A percentile compares a stretch with the other conserved stretches of the same genome.
Evolutionary conservation across 768 basidiomycete genomes (phyloP).

Genomic region (Trametes elegans): DNA sequence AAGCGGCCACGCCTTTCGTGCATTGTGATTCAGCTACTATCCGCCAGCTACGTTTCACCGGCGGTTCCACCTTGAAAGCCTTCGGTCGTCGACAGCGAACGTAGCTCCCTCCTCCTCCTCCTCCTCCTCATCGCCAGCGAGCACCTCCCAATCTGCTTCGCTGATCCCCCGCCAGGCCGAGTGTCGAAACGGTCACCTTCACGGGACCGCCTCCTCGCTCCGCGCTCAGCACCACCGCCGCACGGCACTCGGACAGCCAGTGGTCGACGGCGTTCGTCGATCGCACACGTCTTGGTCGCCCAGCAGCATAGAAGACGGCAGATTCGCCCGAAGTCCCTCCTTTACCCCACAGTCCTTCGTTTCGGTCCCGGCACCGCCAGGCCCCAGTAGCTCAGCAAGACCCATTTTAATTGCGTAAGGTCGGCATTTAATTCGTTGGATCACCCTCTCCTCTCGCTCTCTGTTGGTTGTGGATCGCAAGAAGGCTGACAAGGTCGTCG

Average conservation of each 20-base stretch:
- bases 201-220: constrained; percentile 15
- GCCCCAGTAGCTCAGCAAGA: constrained; percentile 17
- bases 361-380: constrained; percentile 25
- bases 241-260: constrained; percentile 5
- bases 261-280: constrained; percentile 11
- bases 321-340: constrained; percentile 19
- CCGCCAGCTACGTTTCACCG: constrained; percentile 22
- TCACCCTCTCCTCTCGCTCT: no score
- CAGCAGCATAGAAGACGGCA: constrained; percentile 23
- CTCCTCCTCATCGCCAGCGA: constrained; percentile 15
- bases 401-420: constrained; percentile 18
- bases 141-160: constrained; percentile 15
- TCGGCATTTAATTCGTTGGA: constrained; percentile 23
- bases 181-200: constrained; percentile 19
- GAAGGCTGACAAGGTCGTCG: constrained; percentile 15
- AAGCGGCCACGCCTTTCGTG: constrained; percentile 30
- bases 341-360: constrained; percentile 23
- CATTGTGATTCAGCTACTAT: constrained; percentile 27
- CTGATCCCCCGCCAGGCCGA: not conserved
- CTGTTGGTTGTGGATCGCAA: constrained; percentile 14
- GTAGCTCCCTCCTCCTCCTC: constrained; percentile 17
- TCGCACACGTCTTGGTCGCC: constrained; percentile 15
- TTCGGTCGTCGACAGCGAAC: constrained; percentile 25
- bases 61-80: constrained; percentile 28
- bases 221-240: constrained; percentile 3